phyloP scores from a whole-genome alignment of 805 yeast species.

The Monosporozyma yasuniensis region DNA sequence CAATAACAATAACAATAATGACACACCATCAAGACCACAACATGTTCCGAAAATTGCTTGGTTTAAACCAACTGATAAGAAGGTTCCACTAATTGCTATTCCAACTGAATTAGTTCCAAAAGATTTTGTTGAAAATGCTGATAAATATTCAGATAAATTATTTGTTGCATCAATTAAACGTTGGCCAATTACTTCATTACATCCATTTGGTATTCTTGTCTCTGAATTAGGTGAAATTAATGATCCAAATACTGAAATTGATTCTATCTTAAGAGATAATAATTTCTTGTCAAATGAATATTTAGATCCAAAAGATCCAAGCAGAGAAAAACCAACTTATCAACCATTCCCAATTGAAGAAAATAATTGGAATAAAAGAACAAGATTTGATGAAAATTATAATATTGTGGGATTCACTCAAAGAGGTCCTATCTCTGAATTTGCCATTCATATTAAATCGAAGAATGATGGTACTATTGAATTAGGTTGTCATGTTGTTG shows the following conservation, averaged over 20 bases:
- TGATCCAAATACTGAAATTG: constrained; percentile 70
- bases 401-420: constrained; percentile 29
- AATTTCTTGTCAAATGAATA: constrained; percentile 77
- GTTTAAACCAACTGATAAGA: constrained; percentile 98
- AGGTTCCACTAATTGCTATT: constrained; percentile 94
- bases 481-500: constrained; percentile 79
- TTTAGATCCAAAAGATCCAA: constrained; percentile 36
- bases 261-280: constrained; percentile 81
- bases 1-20: constrained; percentile 12
- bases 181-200: constrained; percentile 98
- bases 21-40: constrained; percentile 20
- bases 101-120: constrained; percentile 97
- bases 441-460: constrained; percentile 60
- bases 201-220: constrained; percentile 92
- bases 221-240: constrained; percentile 77
- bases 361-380: constrained; percentile 14
- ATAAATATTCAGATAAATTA: constrained; percentile 65
- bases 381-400: constrained; percentile 13
- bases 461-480: constrained; percentile 50
- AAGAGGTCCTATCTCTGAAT: constrained; percentile 44
- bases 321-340: constrained; percentile 22
- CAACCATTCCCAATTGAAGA: constrained; percentile 17
- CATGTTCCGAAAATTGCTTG: constrained; percentile 89
- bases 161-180: constrained; percentile 94
- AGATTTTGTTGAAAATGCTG: constrained; percentile 90